Evolutionary conservation across 306 rosid genomes (phyloP), one percentile per base, ranked within the genome.

Genomic region (Lathyrus oleraceus): DNA sequence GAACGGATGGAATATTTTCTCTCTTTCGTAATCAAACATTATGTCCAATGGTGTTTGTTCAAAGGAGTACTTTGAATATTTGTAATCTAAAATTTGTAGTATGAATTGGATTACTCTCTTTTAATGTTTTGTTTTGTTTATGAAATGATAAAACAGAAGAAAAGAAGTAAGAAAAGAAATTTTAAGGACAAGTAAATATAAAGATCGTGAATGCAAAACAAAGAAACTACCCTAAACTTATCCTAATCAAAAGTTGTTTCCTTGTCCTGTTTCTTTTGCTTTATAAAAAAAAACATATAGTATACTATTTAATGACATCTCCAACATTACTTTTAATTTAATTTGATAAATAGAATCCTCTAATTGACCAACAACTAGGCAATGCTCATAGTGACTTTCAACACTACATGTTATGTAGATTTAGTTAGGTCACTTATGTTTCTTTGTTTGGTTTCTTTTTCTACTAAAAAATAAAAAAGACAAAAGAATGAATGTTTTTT

Each of bases 391-490:
- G 72, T 65, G 58, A 5, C 45, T 30, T 30, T 70, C 59, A 74
- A 70, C 20, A 54, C 61, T 38, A 64, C 27, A 32, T 56, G 44
- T 56, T 67, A 35, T 40, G 48, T 44, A 67, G 25, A 67, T 30
- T 44, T 66, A 54, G 72, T 28, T 53, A 43, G 6, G 69, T 61
- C 54, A 4, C 19, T 19, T 16, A 43, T 61, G 39, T 72, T 72
- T 75, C 71, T 76, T 76, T 69, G 43, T 65, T 81, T 54, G 52
- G 71, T 58, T 65, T 79, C 70, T 80, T 80, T 82, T 77, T 76
- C 21, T 39, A 12, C 69, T 78, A 51, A 59, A 60, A 70, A 36
- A 10, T 65, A 61, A 61, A 36, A 36, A 10, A 27, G 38, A 48
- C 14, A 70, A 21, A 77, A 65, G 70, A 74, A 7, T 73, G 63